Base-by-base conservation (phyloP, 164 flowering plant species). In the Buxus sempervirens region DNA sequence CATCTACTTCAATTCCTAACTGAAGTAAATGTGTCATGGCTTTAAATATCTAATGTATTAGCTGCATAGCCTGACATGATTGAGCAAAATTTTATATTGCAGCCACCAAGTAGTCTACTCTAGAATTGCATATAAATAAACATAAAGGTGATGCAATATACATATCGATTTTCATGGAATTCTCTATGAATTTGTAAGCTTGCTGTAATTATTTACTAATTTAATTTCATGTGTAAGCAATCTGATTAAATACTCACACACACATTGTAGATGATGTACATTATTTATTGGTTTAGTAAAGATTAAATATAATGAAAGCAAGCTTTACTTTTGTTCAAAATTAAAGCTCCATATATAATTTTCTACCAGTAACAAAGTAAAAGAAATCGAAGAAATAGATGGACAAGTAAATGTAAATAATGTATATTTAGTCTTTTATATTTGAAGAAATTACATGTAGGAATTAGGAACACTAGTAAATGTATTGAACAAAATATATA, bases 361-460 rank as follows among this genome's bases (percentile, higher is more conserved):
- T 61, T 5, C 15, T 15, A 41, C 19, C 36, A 19, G 7, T 61
- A 0, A 0, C 4, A 32, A 23, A 36, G 4, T 20, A 12, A 58
- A 58, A 58, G 15, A 10, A 12, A 24, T 55, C 9, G 22, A 0
- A 55, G 21, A 16, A 6, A 27, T 60, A 60, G 62, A 42, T 60
- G 42, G 49, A 41, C 49, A 61, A 61, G 64, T 62, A 41, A 62
- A 41, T 25, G 25, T 38, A 42, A 10, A 32, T n/a, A 16, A 62
- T 8, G 26, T 21, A 38, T 41, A 9, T 55, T 55, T 32, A 32
- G 38, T 3, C 5, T 32, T 32, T 32, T 32, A 32, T 32, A 32
- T 32, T 32, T 32, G 38, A 32, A 32, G 38, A 32, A 32, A 32
- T 32, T 32, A 32, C 3, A 3, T 32, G 7, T 7, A 3, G n/a